These are phyloP conservation scores for Tylopilus sp. DNA, from an alignment of 1,284 basidiomycete species.

Conservation along the genomic window DNA sequence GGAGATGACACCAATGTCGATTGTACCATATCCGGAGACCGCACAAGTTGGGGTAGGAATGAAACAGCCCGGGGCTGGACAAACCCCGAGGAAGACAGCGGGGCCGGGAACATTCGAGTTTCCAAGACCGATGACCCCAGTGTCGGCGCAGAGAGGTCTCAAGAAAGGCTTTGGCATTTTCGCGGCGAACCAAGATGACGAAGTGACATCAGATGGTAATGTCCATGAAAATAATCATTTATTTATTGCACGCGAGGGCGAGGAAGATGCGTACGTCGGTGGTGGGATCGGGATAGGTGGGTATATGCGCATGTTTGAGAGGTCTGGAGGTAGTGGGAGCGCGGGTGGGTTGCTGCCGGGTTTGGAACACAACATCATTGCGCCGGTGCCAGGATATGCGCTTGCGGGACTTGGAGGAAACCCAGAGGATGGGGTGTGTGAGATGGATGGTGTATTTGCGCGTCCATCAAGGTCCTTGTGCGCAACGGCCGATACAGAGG, in stretches of 20 bases:
- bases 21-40: constrained; percentile 21
- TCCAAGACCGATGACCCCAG: constrained; percentile 19
- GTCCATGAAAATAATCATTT: neutral
- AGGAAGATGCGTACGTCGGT: neutral
- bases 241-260: constrained; percentile 9
- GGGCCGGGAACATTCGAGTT: constrained; percentile 11
- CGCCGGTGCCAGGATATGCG: constrained; percentile 17
- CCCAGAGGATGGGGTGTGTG: neutral
- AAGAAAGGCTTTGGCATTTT: constrained; percentile 12
- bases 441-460: constrained; percentile 6
- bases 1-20: constrained; percentile 22
- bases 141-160: constrained; percentile 13
- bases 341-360: constrained; percentile 1
- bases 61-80: constrained; percentile 7
- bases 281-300: constrained; percentile 9
- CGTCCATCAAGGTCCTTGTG: constrained; percentile 10
- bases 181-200: constrained; percentile 5
- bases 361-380: constrained; percentile 13
- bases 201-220: neutral
- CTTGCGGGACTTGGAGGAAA: neutral
- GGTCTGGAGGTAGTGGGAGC: constrained; percentile 1
- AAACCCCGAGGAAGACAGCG: constrained; percentile 21
- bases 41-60: neutral
- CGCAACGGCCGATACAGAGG: constrained; percentile 7
- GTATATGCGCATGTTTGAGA: constrained; percentile 28